These are phyloP conservation scores for Ustilago loliicola DNA, from an alignment of 1,284 basidiomycete species.

Conservation along the genomic window DNA sequence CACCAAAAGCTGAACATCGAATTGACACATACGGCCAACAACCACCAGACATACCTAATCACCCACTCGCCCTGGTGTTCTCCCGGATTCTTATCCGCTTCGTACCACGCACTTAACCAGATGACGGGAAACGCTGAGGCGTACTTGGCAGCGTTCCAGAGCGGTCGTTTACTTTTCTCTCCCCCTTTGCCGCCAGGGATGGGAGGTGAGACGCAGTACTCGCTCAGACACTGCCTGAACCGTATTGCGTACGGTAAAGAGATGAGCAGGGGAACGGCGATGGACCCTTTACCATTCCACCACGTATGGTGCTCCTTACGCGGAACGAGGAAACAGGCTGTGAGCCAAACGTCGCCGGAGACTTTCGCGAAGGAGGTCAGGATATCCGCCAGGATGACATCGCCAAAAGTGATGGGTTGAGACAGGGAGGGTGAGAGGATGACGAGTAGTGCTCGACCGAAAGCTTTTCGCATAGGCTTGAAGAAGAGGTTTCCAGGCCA, in stretches of 20 bases:
- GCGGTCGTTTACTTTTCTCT: conserved; percentile 72
- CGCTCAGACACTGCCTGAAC: conserved; percentile 91
- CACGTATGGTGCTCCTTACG: conserved; percentile 63
- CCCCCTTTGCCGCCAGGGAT: conserved; percentile 67
- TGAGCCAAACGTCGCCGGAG: conserved; percentile 92
- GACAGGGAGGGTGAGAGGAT: conserved; percentile 79
- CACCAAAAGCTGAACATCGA: conserved; percentile 98
- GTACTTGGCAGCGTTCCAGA: conserved; percentile 97
- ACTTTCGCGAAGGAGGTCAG: conserved; percentile 97
- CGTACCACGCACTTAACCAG: conserved; percentile 72
- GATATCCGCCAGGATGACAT: conserved; percentile 94
- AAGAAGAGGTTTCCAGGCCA: conserved; percentile 64
- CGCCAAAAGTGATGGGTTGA: conserved; percentile 84
- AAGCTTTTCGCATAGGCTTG: conserved; percentile 44
- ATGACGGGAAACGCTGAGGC: conserved; percentile 98
- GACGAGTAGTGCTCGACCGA: conserved; percentile 73
- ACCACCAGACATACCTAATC: conserved; percentile 70
- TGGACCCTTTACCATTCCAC: conserved; percentile 63
- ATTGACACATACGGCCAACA: conserved; percentile 86
- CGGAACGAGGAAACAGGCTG: conserved; percentile 80
- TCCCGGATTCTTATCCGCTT: conserved; percentile 31
- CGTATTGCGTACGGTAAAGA: conserved; percentile 92
- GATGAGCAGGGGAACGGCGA: conserved; percentile 82
- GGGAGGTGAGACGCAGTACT: conserved; percentile 74
- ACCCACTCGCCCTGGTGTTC: conserved; percentile 26